Conservation (phyloP, 2,329 filamentous ascomycete species). For the Beauveria sp. region DNA sequence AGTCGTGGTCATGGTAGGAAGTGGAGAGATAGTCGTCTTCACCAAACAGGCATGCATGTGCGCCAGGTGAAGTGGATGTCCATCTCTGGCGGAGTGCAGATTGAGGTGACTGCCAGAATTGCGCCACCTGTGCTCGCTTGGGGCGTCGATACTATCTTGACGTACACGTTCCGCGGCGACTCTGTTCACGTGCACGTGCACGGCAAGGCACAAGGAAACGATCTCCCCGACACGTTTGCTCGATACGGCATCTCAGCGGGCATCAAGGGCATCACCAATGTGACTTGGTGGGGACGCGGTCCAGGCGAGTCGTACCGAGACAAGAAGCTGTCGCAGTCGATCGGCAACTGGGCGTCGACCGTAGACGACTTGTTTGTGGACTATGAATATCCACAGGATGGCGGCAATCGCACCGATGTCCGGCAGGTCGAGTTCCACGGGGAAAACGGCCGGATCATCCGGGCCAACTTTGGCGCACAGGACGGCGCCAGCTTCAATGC, state of each 20-base stretch:
- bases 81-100: slow-evolving; percentile 23
- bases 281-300: slow-evolving; percentile 60
- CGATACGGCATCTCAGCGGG: slow-evolving; percentile 53
- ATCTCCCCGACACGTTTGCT: slow-evolving; percentile 50
- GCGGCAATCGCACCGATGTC: slow-evolving; percentile 56
- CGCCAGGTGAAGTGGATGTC: slow-evolving; percentile 26
- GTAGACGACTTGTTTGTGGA: slow-evolving; percentile 48
- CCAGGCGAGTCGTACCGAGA: slow-evolving; percentile 60
- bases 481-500: slow-evolving; percentile 49
- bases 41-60: slow-evolving; percentile 38
- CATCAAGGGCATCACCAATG: slow-evolving; percentile 29
- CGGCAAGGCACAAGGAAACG: slow-evolving; percentile 37
- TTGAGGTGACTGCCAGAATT: slow-evolving; percentile 44
- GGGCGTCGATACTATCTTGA: slow-evolving; percentile 42
- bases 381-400: slow-evolving; percentile 64
- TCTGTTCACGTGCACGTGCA: slow-evolving; percentile 42
- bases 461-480: slow-evolving; percentile 37
- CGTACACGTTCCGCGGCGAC: slow-evolving; percentile 46
- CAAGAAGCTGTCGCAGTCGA: slow-evolving; percentile 51
- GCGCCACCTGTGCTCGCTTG: slow-evolving; percentile 59
- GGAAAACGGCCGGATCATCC: slow-evolving; percentile 28
- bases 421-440: slow-evolving; percentile 47
- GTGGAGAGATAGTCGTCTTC: slow-evolving; percentile 43
- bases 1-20: slow-evolving; percentile 46
- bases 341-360: slow-evolving; percentile 42